Evolutionary conservation across 257 asterid genomes (phyloP), one percentile per base, ranked within the genome.

Genomic region (Solanum virginianum): DNA sequence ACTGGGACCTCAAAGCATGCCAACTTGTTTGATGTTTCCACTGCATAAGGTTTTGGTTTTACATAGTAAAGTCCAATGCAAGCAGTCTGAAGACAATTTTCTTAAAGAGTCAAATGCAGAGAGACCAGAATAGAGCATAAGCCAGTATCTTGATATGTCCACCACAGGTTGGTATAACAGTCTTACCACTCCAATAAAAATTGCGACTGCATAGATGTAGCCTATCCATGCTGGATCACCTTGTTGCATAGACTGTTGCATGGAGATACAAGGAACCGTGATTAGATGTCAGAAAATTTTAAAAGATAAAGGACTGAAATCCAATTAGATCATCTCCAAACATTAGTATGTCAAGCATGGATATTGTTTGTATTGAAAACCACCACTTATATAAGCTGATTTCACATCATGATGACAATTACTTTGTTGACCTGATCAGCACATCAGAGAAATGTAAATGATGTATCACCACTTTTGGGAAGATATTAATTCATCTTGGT

Each of bases 201-300:
- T 96, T 24, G 90, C 83, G 92, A 94, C 93, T 60, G 99, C 99
- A 84, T 97, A 97, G 80, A 93, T 53, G 90, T 95, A 97, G 89
- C 99, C 99, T 88, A 97, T 92, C 98, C 97, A 95, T 90, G 99
- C 97, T 84, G 98, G 99, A 86, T 91, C 99, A 26, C 99, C 98
- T 87, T 57, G 91, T 95, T 97, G 98, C 98, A 97, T 91, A 70
- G 99, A 94, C 99, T 97, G 97, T 84, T 69, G 82, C 20, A 88
- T 22, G 45, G 75, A 84, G 11, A 77, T 77, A 53, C 15, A 77
- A 77, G 49, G 12, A 47, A 16, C 26, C 2, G 9, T 53, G 82
- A 53, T 53, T 36, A 69, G 56, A 83, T 81, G 84, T 74, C 88
- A 90, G 82, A 77, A 75, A 75, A 24, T 26, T 24, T 77, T 24